Percentiles rank a stretch among this genome's conserved stretches.
Conservation (phyloP, 257 asterid species). For the Handroanthus guayacan region DNA sequence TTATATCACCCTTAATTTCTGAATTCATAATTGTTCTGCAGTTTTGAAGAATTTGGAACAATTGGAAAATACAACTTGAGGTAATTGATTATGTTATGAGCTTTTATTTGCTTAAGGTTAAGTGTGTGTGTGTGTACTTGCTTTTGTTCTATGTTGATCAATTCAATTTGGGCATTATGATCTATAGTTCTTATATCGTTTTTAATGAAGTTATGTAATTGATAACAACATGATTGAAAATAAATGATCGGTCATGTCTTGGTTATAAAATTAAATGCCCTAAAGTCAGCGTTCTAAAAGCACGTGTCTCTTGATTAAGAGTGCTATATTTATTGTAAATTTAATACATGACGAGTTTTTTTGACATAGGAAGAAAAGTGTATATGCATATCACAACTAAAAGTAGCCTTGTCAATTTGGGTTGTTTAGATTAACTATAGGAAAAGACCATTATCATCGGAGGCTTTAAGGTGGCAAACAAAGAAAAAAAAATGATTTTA, state of each 20-base stretch:
- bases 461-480: too few species aligned
- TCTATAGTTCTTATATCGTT: not conserved
- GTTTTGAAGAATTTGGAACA: not conserved
- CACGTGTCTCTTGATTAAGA: not conserved
- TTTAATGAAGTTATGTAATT: not conserved
- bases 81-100: not conserved
- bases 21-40: not conserved
- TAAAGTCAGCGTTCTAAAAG: not conserved
- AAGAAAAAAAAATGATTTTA: too few species aligned
- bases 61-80: not conserved
- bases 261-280: not conserved
- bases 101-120: not conserved
- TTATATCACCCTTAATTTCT: not conserved
- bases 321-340: not conserved
- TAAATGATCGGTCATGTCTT: not conserved
- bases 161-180: not conserved
- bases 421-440: too few species aligned
- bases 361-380: not conserved
- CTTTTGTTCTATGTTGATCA: not conserved
- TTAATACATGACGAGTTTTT: not conserved
- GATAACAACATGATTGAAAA: not conserved
- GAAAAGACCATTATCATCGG: too few species aligned
- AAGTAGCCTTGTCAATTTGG: not conserved
- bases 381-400: not conserved
- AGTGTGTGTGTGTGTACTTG: too few species aligned